Base-by-base conservation (phyloP, 163 green algal genomes). In the Chlamydomonas reinhardtii region DNA sequence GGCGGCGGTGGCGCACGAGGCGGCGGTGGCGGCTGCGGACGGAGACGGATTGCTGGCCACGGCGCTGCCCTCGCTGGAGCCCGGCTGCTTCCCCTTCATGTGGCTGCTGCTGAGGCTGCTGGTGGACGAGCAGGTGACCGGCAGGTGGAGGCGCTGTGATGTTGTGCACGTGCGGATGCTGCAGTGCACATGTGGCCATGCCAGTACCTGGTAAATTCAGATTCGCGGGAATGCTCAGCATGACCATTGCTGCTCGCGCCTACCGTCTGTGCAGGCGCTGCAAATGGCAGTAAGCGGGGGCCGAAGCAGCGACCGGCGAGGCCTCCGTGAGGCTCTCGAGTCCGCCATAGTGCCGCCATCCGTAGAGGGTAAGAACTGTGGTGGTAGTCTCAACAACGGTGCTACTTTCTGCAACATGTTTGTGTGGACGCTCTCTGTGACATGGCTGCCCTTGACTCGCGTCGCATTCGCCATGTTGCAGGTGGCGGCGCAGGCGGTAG, bases 31-130 rank as follows among this genome's bases (percentile, higher is more conserved):
- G 0, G 72, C 29, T 6, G 72, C 81, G 37, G 82, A 87, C 25
- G 43, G n/a, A 15, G 82, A 87, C 48, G 59, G 29, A 32, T 59
- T 87, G 29, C 22, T 74, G 35, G 43, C 31, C 61, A 62, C 82
- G 61, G 72, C 27, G 82, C 61, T 87, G 71, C 37, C 59, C 15
- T 31, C 27, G 31, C n/a, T 82, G 72, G 71, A 81, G 72, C n/a
- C 82, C 2, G n/a, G 37, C 17, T 64, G 61, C 72, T 87, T 87
- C 27, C 35, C 25, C 14, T 15, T 37, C 25, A 25, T 35, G 24
- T 87, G 82, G 82, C 73, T 87, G 61, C 72, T 87, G 72, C 72
- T 87, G 25, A 19, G 82, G 61, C 72, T 87, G 31, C 72, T 87
- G 37, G 72, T 87, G 71, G 82, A 87, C 61, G 82, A 87, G 71